Evolutionary conservation across 768 basidiomycete species (phyloP).

Genomic region (Austroboletus festivus): DNA sequence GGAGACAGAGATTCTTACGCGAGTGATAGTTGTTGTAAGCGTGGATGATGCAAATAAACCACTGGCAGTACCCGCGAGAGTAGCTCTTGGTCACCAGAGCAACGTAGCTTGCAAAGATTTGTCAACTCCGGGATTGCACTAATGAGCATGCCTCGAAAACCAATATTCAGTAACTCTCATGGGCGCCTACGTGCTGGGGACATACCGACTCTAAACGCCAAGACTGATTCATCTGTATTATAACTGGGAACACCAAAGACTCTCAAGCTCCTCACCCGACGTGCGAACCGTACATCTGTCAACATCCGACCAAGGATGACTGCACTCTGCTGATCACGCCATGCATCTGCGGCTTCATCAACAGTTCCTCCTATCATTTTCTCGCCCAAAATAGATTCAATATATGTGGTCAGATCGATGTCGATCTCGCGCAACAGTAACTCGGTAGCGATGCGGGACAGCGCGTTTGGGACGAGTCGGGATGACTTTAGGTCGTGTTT

Average conservation of each 20-base stretch:
- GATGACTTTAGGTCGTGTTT: slow-evolving; percentile 63
- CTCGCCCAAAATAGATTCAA: too few relatives aligned
- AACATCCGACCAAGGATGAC: slow-evolving; percentile 70
- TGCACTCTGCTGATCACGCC: slow-evolving; percentile 58
- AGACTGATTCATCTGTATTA: slow-evolving; percentile 37
- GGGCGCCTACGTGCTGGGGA: too few relatives aligned
- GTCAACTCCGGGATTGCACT: slow-evolving; percentile 63
- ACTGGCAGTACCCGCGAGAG: slow-evolving; percentile 51
- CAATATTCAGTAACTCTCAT: too few relatives aligned
- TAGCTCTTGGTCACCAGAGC: slow-evolving; percentile 54
- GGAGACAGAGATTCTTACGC: slow-evolving; percentile 34
- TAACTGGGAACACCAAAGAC: slow-evolving; percentile 54
- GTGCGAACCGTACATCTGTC: slow-evolving; percentile 55
- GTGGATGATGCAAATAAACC: slow-evolving; percentile 49
- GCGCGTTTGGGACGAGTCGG: slow-evolving; percentile 59
- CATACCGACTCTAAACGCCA: slow-evolving; percentile 65
- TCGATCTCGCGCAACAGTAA: slow-evolving; percentile 63
- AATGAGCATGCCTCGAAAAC: slow-evolving; percentile 55
- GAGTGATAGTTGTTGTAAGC: slow-evolving; percentile 55
- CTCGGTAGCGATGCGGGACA: slow-evolving; percentile 68
- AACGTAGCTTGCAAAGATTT: slow-evolving; percentile 58
- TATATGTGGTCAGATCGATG: slow-evolving; percentile 44
- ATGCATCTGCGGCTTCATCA: slow-evolving; percentile 40
- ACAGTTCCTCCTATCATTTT: slow-evolving; percentile 18
- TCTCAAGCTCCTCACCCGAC: slow-evolving; percentile 52